phyloP scores from a whole-genome alignment of 352 stramenopile genomes.

The Pythium coloratum region DNA sequence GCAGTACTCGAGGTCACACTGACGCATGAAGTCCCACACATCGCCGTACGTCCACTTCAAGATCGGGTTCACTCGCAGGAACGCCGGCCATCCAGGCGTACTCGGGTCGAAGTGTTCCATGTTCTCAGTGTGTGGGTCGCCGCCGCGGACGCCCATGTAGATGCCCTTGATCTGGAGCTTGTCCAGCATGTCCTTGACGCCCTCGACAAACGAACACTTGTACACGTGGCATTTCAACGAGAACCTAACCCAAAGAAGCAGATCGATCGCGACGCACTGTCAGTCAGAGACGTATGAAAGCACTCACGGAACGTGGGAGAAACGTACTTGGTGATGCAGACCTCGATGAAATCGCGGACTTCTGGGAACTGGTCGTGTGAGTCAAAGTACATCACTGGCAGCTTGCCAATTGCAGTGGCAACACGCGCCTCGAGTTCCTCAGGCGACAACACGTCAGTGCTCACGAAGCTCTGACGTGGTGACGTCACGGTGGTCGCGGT shows the following conservation, averaged over 20 bases:
- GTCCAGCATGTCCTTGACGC: slow-evolving; percentile 90
- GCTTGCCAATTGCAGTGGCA: slow-evolving; percentile 38
- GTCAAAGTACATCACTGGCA: slow-evolving; percentile 96
- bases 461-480: slow-evolving; percentile 57
- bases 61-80: slow-evolving; percentile 98
- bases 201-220: slow-evolving; percentile 91
- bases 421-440: slow-evolving; percentile 57
- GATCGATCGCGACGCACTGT: not conserved
- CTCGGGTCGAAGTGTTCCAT: slow-evolving; percentile 86
- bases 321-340: slow-evolving; percentile 53
- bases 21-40: slow-evolving; percentile 92
- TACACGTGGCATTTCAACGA: slow-evolving; percentile 72
- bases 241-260: slow-evolving; percentile 28
- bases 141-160: slow-evolving; percentile 88
- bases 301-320: not conserved
- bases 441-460: slow-evolving; percentile 44
- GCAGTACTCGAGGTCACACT: slow-evolving; percentile 89
- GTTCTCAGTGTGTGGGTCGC: slow-evolving; percentile 92
- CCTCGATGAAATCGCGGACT: slow-evolving; percentile 87
- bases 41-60: slow-evolving; percentile 95
- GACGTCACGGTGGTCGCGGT: slow-evolving; percentile 54
- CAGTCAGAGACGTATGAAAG: not conserved
- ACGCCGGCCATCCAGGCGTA: slow-evolving; percentile 92
- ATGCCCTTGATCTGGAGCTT: slow-evolving; percentile 86
- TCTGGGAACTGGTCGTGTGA: slow-evolving; percentile 94